Conservation (phyloP, 306 rosid species). For the apple (Malus domestica) region DNA sequence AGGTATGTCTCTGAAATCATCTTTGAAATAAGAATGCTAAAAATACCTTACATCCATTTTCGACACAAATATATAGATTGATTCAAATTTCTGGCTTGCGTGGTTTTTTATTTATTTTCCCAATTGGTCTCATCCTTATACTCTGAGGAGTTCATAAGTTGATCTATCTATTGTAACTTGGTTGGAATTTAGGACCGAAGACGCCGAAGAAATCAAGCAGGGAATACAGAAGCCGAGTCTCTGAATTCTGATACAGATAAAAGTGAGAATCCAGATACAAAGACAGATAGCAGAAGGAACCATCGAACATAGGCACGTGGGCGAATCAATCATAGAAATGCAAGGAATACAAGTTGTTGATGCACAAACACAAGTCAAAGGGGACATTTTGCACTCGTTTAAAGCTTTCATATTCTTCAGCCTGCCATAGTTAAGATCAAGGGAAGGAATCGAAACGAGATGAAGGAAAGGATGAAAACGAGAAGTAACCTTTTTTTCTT, state of each 20-base stretch:
- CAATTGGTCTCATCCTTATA: background rate
- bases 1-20: constrained; percentile 46
- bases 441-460: constrained; percentile 7
- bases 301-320: constrained; percentile 27
- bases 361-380: constrained; percentile 1
- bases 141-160: constrained; percentile 1
- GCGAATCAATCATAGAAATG: constrained; percentile 7
- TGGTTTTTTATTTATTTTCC: background rate
- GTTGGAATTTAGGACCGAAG: constrained; percentile 54
- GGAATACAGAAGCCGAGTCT: constrained; percentile 25
- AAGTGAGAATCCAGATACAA: constrained; percentile 41
- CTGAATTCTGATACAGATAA: constrained; percentile 45
- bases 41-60: background rate
- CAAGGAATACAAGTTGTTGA: background rate
- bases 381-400: constrained; percentile 36
- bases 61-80: background rate
- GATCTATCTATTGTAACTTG: constrained; percentile 11
- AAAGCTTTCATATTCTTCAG: constrained; percentile 25
- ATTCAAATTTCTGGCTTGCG: background rate
- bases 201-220: constrained; percentile 47
- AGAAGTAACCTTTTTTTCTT: constrained; percentile 28
- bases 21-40: background rate
- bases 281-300: constrained; percentile 37
- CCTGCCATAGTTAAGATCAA: constrained; percentile 30
- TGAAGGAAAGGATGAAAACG: background rate